Base-by-base conservation (phyloP, 2,329 filamentous ascomycete species). In the Xylaria polymorpha region DNA sequence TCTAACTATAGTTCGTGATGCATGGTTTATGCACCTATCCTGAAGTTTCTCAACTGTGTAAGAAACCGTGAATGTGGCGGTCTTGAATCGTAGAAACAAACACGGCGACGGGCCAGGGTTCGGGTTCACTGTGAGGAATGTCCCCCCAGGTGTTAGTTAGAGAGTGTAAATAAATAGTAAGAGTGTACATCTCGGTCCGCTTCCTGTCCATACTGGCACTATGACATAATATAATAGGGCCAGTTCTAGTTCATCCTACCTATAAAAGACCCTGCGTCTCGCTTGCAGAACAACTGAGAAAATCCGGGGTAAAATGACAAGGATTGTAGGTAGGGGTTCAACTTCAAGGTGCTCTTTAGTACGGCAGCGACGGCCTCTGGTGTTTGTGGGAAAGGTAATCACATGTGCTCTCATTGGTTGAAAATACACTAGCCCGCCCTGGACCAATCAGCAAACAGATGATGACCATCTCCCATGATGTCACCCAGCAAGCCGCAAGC, bases 391-490 rank as follows among this genome's bases (percentile, higher is more conserved):
- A 62, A 64, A 60, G 20, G 71, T 64, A 72, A 72, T 73, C 67
- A 73, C 8, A 57, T 44, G 7, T 1, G 37, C 9, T 64, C 4
- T 64, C 44, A 73, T 73, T 73, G 71, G 71, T 15, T 46, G n/a
- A 6, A 22, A 56, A 37, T 39, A n/a, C 0, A 2, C 18, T 5
- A 9, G 55, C n/a, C 10, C 22, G 6, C 3, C 7, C 18, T 9
- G 8, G 46, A 10, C 71, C 69, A 71, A 69, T 71, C 61, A 69
- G 64, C 35, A 39, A 39, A n/a, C 37, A 51, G 51, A 1, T 59
- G 70, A 70, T 70, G 67, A 66, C 68, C 67, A 43, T 48, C 22
- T 12, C 32, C 25, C 12, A 64, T 72, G 70, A 72, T 70, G 68
- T 72, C 70, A 72, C 65, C 25, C n/a, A 44, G 32, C 18, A 53